phyloP scores from a whole-genome alignment of 371 early-diverging fungal species.

The Mortierella sp. region DNA sequence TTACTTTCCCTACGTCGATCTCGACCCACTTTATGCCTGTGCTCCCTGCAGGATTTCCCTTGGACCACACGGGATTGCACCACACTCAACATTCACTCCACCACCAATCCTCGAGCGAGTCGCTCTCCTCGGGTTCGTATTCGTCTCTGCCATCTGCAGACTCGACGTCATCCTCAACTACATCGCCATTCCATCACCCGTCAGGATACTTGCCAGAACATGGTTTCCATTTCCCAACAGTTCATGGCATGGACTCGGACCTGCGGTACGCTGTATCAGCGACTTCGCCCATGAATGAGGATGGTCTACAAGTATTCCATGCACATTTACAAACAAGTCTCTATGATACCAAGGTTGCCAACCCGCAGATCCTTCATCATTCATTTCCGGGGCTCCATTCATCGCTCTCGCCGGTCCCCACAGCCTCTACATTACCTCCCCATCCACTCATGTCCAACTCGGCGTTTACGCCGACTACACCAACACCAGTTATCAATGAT shows the following conservation, averaged over 20 bases:
- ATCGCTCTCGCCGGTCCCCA: background rate
- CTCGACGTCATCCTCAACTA: conserved; percentile 26
- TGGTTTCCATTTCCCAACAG: conserved; percentile 18
- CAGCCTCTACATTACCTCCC: conserved; percentile 24
- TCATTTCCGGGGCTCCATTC: conserved; percentile 17
- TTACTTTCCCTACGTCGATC: conserved; percentile 42
- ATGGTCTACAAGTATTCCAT: conserved; percentile 24
- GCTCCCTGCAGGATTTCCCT: conserved; percentile 22
- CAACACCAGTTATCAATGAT: conserved; percentile 33
- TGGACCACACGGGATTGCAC: conserved; percentile 27
- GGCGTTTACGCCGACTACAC: conserved; percentile 13
- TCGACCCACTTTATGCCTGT: conserved; percentile 52
- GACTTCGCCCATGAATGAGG: conserved; percentile 34
- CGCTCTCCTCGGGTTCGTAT: conserved; percentile 19
- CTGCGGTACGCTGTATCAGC: conserved; percentile 9
- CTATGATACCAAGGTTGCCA: conserved; percentile 18
- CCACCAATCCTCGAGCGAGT: conserved; percentile 14
- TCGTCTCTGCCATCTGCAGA: conserved; percentile 29
- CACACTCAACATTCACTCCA: conserved; percentile 19
- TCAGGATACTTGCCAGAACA: conserved; percentile 10
- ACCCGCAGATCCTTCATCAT: conserved; percentile 29
- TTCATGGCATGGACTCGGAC: conserved; percentile 17
- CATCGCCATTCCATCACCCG: conserved; percentile 11
- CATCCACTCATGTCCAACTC: conserved; percentile 43
- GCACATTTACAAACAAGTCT: conserved; percentile 15